These are phyloP conservation scores for Coemansia sp. DNA, from an alignment of 192 early-diverging fungal genomes.

Conservation along the genomic window DNA sequence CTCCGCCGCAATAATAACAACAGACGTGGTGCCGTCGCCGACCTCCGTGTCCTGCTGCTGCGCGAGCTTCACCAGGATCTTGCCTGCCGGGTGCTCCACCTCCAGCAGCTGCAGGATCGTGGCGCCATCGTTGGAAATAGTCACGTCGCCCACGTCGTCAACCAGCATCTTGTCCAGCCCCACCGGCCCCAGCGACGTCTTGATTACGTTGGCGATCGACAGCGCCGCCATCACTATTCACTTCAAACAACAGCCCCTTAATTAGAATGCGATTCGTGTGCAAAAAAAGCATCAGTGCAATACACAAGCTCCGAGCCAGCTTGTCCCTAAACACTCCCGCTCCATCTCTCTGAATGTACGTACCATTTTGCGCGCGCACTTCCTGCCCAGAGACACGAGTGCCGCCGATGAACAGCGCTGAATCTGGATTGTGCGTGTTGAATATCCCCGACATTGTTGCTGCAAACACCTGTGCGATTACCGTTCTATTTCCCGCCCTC, in stretches of 20 bases:
- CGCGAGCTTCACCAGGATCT: constrained; percentile 94
- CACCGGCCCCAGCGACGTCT: constrained; percentile 97
- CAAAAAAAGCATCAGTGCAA: too few relatives aligned
- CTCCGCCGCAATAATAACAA: constrained; percentile 98
- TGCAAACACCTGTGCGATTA: too few relatives aligned
- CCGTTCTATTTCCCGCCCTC: too few relatives aligned
- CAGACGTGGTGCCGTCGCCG: constrained; percentile 98
- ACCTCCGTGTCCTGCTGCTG: constrained; percentile 99
- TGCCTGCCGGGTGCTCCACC: constrained; percentile 97
- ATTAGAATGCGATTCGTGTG: neutral
- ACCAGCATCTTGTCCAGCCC: constrained; percentile 99
- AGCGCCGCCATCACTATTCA: constrained; percentile 84
- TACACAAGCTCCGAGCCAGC: too few relatives aligned
- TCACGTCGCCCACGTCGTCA: constrained; percentile 99
- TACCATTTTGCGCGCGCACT: constrained; percentile 94
- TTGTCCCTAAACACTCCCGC: too few relatives aligned
- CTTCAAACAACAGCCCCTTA: constrained; percentile 6
- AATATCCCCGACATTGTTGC: constrained; percentile 51
- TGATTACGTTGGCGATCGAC: constrained; percentile 97
- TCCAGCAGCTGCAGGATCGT: constrained; percentile 96
- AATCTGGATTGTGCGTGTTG: constrained; percentile 48
- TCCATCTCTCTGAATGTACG: too few relatives aligned
- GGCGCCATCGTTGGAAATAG: constrained; percentile 99
- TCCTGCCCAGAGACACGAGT: constrained; percentile 85
- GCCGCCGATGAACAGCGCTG: constrained; percentile 78